Base-by-base conservation (phyloP, 805 yeast species). In the Candida methanosorbosa region DNA sequence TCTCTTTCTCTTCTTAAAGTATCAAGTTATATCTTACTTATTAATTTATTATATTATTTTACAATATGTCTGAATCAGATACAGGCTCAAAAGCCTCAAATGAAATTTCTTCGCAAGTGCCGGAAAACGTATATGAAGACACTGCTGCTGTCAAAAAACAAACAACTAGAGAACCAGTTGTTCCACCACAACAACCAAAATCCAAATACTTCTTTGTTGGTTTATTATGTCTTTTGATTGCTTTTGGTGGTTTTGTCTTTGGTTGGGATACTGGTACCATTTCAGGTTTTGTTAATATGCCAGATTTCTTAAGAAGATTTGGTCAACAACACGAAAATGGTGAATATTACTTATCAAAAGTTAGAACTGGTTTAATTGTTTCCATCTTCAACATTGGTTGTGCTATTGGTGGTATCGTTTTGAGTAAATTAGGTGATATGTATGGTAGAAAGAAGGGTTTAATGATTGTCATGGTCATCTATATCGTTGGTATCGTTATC, bases 231-330 rank as follows among this genome's bases (percentile, higher is more conserved):
- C 45, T 66, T 13, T 47, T 72, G 35, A 72, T 80, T 44, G 82
- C 86, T 21, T 80, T 80, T 42, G 86, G 85, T 62, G 88, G 87
- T 32, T 80, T 75, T 52, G 79, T 79, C 29, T 80, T 78, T 49
- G 87, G 87, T 40, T 79, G 79, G 70, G 87, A 79, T 63, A 80
- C 84, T 34, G 87, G 86, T 63, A 78, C 86, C 43, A 72, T 79
- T 56, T 76, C 83, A 26, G 85, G 85, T 44, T 75, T 79, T 48
- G 75, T 78, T 33, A 74, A 74, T 52, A 74, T 78, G 77, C 45
- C 63, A 12, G 75, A 75, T 41, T 79, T 70, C 56, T 50, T 57
- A 34, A 38, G 43, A 15, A 61, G 78, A 47, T 77, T 78, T 43
- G 85, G 83, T 49, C 57, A 63, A 41, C 17, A 40, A 3, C 42